Conservation (phyloP, 2,329 filamentous ascomycete genomes). For the Chalara sp. region DNA sequence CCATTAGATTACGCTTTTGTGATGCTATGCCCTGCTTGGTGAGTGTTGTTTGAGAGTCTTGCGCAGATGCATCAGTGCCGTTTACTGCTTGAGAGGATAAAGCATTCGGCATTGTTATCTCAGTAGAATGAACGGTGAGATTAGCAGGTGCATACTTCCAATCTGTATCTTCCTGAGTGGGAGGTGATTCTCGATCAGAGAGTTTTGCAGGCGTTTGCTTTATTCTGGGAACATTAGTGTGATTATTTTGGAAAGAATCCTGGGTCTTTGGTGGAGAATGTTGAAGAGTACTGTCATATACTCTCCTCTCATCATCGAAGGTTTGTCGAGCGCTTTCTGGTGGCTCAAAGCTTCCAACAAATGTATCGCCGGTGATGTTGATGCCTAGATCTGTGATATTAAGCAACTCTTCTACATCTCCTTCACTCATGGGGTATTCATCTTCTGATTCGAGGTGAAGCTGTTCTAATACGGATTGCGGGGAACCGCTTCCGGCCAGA, state of each 20-base stretch:
- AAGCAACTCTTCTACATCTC: conserved; percentile 19
- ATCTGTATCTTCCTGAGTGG: conserved; percentile 14
- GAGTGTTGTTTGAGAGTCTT: too few species aligned
- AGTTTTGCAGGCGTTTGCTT: not conserved
- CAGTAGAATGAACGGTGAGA: too few species aligned
- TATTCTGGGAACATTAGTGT: conserved; percentile 12
- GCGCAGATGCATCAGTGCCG: too few species aligned
- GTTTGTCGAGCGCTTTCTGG: conserved; percentile 13
- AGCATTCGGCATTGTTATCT: too few species aligned
- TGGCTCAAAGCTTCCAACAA: conserved; percentile 15
- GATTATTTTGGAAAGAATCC: not conserved
- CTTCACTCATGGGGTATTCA: conserved; percentile 21
- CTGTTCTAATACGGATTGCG: not conserved
- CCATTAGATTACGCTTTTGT: too few species aligned
- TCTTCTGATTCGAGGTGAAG: conserved; percentile 12
- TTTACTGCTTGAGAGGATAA: too few species aligned
- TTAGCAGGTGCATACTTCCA: conserved; percentile 6
- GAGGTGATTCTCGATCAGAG: not conserved
- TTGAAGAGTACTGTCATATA: conserved; percentile 23
- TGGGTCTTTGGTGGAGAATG: conserved; percentile 17
- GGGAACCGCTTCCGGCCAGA: too few species aligned
- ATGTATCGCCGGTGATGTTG: not conserved
- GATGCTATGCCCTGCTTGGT: too few species aligned
- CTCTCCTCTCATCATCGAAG: conserved; percentile 11
- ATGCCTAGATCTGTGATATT: conserved; percentile 10